These are phyloP conservation scores for Diaporthe sp. DNA, from an alignment of 2,329 filamentous ascomycete genomes.

Conservation along the genomic window DNA sequence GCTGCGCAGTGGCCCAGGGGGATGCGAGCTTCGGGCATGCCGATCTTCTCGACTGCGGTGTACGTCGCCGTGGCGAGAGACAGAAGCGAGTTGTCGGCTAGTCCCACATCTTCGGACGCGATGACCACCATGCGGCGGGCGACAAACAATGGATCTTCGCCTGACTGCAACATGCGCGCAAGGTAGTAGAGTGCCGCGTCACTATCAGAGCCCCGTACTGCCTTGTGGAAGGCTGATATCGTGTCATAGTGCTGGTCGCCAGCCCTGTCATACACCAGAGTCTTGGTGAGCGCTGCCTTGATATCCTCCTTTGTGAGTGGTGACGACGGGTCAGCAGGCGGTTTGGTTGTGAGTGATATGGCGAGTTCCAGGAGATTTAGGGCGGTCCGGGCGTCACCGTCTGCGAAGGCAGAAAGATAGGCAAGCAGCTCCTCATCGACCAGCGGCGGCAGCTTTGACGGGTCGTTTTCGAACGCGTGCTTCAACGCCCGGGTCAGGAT, in stretches of 20 bases:
- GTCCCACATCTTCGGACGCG: slow-evolving; percentile 91
- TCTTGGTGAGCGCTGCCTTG: slow-evolving; percentile 88
- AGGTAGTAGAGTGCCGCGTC: slow-evolving; percentile 96
- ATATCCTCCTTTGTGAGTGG: slow-evolving; percentile 80
- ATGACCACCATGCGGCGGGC: slow-evolving; percentile 95
- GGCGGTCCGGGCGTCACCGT: slow-evolving; percentile 93
- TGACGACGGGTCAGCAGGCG: slow-evolving; percentile 32
- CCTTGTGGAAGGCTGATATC: slow-evolving; percentile 97
- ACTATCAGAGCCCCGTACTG: slow-evolving; percentile 86
- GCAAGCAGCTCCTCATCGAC: slow-evolving; percentile 81
- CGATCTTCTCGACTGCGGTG: slow-evolving; percentile 90
- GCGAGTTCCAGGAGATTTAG: slow-evolving; percentile 93
- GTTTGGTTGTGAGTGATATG: slow-evolving; percentile 74
- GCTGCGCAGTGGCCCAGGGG: slow-evolving; percentile 89
- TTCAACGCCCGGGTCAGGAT: slow-evolving; percentile 84
- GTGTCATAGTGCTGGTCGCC: slow-evolving; percentile 98
- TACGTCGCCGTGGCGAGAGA: slow-evolving; percentile 88
- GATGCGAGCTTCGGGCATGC: slow-evolving; percentile 94
- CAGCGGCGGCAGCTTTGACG: slow-evolving; percentile 60
- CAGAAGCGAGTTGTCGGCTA: slow-evolving; percentile 88
- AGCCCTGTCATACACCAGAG: slow-evolving; percentile 92
- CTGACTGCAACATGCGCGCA: slow-evolving; percentile 93
- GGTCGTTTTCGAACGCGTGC: slow-evolving; percentile 63
- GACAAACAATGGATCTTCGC: slow-evolving; percentile 93
- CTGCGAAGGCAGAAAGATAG: slow-evolving; percentile 88